Conservation (phyloP, 768 basidiomycete species). For the Galerina sulciceps region DNA sequence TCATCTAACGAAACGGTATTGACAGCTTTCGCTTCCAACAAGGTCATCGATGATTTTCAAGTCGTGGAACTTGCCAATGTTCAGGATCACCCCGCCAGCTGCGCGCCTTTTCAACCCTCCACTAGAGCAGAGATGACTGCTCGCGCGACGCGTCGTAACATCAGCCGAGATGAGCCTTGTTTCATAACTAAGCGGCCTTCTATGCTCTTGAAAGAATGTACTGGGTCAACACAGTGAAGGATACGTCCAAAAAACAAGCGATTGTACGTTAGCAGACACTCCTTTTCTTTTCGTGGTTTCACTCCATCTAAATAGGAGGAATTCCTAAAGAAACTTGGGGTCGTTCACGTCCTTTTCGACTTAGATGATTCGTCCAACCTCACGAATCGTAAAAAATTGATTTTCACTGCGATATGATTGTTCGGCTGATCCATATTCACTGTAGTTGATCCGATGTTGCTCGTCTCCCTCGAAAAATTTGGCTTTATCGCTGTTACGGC, state of each 20-base stretch:
- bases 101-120: too few species aligned
- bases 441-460: conserved; percentile 14
- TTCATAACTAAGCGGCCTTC: conserved; percentile 12
- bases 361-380: conserved; percentile 1
- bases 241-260: not conserved
- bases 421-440: not conserved
- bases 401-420: not conserved
- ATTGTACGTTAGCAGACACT: not conserved
- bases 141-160: not conserved
- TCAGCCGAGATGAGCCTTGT: conserved; percentile 6
- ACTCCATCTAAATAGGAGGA: not conserved
- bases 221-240: conserved; percentile 13
- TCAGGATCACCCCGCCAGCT: too few species aligned
- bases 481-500: conserved; percentile 18
- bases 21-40: too few species aligned
- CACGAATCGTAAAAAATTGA: not conserved
- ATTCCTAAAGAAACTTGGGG: not conserved
- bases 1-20: too few species aligned
- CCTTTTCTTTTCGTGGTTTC: not conserved
- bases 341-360: not conserved
- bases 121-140: too few species aligned
- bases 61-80: too few species aligned
- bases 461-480: conserved; percentile 10
- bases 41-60: too few species aligned
- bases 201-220: conserved; percentile 6